Evolutionary conservation across 2,329 filamentous ascomycete genomes (phyloP), one percentile per base, ranked within the genome.

Genomic region (Pseudocercospora cruenta): DNA sequence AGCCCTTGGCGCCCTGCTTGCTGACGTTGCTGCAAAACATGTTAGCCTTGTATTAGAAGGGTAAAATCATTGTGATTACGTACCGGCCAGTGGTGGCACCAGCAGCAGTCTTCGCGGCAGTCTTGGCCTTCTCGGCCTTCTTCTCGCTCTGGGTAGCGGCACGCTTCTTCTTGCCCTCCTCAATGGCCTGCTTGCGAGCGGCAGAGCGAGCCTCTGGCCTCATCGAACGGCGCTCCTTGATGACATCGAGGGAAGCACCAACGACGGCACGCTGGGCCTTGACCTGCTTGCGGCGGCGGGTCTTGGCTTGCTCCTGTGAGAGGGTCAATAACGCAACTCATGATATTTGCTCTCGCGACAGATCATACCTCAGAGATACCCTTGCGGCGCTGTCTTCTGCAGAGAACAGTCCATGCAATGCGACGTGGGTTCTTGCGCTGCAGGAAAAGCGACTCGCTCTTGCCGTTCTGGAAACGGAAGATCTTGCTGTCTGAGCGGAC

Each of bases 371-470:
- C 95, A 88, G 94, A 96, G 86, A 98, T 96, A 91, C 95, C 95
- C 93, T 99, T 99, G 89, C 94, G 95, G 91, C 97, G 94, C 87
- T 96, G 92, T 85, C 94, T 92, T 84, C 95, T 91, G 92, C 92
- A 99, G 74, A 99, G 92, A 79, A 94, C 90, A 76, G 95, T 99
- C 95, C 95, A 99, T 77, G 94, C 90, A 84, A 99, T 98, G 83
- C 94, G 93, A 85, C 95, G 94, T 83, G 95, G 95, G 90, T 99
- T 99, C 93, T 99, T 99, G 89, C 95, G 94, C 90, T 99, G 95
- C 78, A 98, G 92, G 90, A 99, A 99, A 77, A 99, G 92, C 76
- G 93, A 97, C 87, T 99, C 95, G 85, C 93, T 94, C 88, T 99
- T 99, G 88, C 95, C 93, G 86, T 96, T 97, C 86, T 97, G 93